These are phyloP conservation scores for Teunomyces cretensis DNA, from an alignment of 805 yeast species.

Conservation along the genomic window DNA sequence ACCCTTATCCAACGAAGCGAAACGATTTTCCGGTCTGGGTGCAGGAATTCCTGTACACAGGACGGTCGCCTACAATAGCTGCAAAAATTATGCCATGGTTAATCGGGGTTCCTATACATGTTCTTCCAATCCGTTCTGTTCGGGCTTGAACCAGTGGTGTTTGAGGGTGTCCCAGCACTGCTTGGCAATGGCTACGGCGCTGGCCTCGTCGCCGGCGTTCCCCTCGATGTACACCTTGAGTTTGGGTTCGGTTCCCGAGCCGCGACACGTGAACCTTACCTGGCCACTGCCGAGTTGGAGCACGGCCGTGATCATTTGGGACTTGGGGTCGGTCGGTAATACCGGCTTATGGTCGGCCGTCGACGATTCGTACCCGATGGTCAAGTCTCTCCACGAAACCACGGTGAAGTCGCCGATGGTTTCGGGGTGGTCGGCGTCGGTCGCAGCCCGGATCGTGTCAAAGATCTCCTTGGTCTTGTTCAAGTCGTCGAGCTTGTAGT, in stretches of 20 bases:
- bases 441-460: conserved; percentile 40
- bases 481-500: conserved; percentile 65
- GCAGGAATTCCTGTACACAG: no score
- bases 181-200: conserved; percentile 53
- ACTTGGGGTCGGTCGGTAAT: conserved; percentile 66
- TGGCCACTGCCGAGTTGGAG: conserved; percentile 14
- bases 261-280: conserved; percentile 81
- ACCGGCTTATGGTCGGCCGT: conserved; percentile 57
- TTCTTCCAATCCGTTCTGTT: conserved; percentile 35
- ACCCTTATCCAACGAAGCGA: conserved; percentile 1
- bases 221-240: conserved; percentile 91
- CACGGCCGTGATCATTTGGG: conserved; percentile 87
- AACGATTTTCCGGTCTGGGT: neutral
- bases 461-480: conserved; percentile 56
- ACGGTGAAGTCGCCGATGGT: conserved; percentile 60
- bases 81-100: neutral
- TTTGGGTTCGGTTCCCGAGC: conserved; percentile 97
- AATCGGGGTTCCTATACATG: conserved; percentile 28
- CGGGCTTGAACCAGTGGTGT: conserved; percentile 71
- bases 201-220: conserved; percentile 41
- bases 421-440: conserved; percentile 39
- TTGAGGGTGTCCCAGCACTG: conserved; percentile 65
- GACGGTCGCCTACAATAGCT: no score
- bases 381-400: conserved; percentile 76
- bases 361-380: conserved; percentile 74